These are phyloP conservation scores for Cyclotella choctawhatcheeana DNA, from an alignment of 108 stramenopile species.

Conservation along the genomic window DNA sequence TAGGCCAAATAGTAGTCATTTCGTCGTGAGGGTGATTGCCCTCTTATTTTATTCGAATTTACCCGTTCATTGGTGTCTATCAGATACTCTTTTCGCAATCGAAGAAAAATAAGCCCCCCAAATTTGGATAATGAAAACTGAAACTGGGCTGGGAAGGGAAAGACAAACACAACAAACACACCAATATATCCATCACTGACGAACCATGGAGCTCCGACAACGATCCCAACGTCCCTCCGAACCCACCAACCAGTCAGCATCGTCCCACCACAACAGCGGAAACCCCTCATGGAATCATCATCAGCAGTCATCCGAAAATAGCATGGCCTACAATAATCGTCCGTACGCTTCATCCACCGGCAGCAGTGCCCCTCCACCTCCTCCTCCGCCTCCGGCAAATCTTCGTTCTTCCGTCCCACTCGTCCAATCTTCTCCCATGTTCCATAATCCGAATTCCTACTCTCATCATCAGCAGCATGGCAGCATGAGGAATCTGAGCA, in stretches of 20 bases:
- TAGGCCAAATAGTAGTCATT: no score
- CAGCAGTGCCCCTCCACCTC: not conserved
- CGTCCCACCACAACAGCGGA: not conserved
- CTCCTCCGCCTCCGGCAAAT: not conserved
- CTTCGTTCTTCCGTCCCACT: not conserved
- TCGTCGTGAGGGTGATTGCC: no score
- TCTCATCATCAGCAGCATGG: not conserved
- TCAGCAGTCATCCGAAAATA: slow-evolving; percentile 1
- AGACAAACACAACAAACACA: not conserved
- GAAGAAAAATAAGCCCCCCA: no score
- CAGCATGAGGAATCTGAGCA: not conserved
- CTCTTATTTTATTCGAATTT: no score
- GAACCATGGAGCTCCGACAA: slow-evolving; percentile 38
- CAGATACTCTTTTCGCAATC: no score
- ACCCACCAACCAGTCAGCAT: slow-evolving; percentile 15
- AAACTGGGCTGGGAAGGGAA: no score
- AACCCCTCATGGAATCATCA: slow-evolving; percentile 7
- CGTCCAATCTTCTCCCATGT: not conserved
- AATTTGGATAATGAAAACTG: no score
- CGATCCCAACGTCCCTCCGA: slow-evolving; percentile 45
- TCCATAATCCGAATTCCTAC: slow-evolving; percentile 3
- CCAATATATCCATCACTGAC: not conserved
- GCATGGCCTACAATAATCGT: not conserved
- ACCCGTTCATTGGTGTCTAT: no score
- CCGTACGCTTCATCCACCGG: no score